phyloP scores from a whole-genome alignment of 352 stramenopile genomes.

The Globisporangium spinosum region DNA sequence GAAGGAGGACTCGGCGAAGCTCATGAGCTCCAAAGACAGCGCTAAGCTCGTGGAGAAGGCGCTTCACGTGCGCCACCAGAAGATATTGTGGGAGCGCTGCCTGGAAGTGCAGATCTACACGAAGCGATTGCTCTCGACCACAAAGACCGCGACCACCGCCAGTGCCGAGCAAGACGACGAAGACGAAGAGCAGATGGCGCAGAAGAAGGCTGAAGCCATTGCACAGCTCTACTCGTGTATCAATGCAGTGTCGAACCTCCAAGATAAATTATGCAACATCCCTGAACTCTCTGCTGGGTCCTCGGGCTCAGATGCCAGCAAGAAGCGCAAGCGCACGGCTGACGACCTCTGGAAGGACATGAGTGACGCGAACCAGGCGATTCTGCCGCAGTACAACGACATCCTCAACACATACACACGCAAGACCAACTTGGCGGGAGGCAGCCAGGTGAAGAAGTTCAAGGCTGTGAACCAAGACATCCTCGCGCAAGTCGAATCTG shows the following conservation, averaged over 20 bases:
- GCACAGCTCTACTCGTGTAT: slow-evolving; percentile 63
- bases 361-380: slow-evolving; percentile 30
- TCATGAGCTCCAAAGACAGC: slow-evolving; percentile 77
- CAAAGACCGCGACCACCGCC: slow-evolving; percentile 27
- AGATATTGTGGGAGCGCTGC: slow-evolving; percentile 80
- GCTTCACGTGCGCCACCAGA: slow-evolving; percentile 78
- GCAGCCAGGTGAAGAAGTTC: slow-evolving; percentile 81
- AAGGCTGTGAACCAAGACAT: slow-evolving; percentile 88
- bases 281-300: slow-evolving; percentile 34
- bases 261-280: slow-evolving; percentile 68
- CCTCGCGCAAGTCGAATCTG: slow-evolving; percentile 77
- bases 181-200: slow-evolving; percentile 19
- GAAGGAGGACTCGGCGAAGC: slow-evolving; percentile 69
- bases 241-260: slow-evolving; percentile 48
- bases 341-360: slow-evolving; percentile 60
- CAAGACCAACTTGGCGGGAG: slow-evolving; percentile 64
- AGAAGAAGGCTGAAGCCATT: slow-evolving; percentile 37
- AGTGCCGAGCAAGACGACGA: slow-evolving; percentile 15
- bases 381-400: slow-evolving; percentile 75
- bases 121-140: slow-evolving; percentile 60
- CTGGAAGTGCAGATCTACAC: slow-evolving; percentile 86
- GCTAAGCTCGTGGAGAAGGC: slow-evolving; percentile 76
- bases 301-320: slow-evolving; percentile 20
- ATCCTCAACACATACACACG: slow-evolving; percentile 79
- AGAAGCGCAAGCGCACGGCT: slow-evolving; percentile 64